Conservation (phyloP, 202 grass and related monocot genomes). For the Setaria italica region DNA sequence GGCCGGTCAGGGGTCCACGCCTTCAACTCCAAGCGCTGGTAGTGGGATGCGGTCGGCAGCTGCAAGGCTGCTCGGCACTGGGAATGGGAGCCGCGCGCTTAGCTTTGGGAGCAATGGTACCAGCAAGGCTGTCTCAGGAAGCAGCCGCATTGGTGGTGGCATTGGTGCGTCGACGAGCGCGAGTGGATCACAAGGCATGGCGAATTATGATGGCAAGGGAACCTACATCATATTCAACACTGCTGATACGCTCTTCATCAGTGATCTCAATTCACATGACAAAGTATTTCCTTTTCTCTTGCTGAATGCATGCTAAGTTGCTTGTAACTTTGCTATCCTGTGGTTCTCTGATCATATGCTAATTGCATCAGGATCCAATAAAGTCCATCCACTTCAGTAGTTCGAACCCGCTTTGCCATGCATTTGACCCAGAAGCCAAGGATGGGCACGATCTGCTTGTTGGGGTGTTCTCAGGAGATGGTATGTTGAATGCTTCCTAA, state of each 20-base stretch:
- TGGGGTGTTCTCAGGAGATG: conserved; percentile 87
- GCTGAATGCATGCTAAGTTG: conserved; percentile 31
- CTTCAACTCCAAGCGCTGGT: conserved; percentile 67
- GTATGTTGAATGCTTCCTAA: conserved; percentile 43
- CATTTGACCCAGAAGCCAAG: conserved; percentile 90
- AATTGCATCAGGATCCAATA: conserved; percentile 68
- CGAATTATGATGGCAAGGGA: conserved; percentile 88
- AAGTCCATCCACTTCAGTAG: conserved; percentile 94
- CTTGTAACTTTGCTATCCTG: conserved; percentile 8
- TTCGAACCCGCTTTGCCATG: conserved; percentile 82
- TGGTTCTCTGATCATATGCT: conserved; percentile 41
- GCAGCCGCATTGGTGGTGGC: conserved; percentile 67
- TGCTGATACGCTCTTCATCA: conserved; percentile 78
- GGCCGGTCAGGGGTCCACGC: conserved; percentile 66
- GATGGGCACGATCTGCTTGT: conserved; percentile 93
- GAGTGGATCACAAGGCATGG: conserved; percentile 56
- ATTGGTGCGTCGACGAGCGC: conserved; percentile 49
- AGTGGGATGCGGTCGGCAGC: conserved; percentile 89
- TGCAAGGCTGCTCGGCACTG: conserved; percentile 73
- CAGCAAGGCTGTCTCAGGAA: conserved; percentile 65
- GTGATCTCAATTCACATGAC: conserved; percentile 89
- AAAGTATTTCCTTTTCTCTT: conserved; percentile 62
- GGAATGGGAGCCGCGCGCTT: conserved; percentile 76
- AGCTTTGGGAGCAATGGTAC: conserved; percentile 85
- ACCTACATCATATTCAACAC: conserved; percentile 90